These are phyloP conservation scores for Populus davidiana DNA, from an alignment of 345 rosid genomes.

Conservation along the genomic window DNA sequence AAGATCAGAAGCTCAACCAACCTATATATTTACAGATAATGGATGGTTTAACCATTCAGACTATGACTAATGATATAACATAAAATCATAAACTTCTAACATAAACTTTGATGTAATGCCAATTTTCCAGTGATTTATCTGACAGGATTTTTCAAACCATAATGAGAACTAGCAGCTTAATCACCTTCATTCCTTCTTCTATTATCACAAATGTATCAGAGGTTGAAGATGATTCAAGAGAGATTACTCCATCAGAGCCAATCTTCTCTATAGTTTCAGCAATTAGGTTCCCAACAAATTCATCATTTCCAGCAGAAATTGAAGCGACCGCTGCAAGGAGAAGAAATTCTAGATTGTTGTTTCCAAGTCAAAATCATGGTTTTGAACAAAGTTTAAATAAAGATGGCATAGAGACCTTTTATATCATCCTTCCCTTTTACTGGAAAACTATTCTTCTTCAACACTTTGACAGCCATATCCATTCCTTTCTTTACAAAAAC, in stretches of 20 bases:
- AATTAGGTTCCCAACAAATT: constrained; percentile 60
- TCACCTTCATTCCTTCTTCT: constrained; percentile 91
- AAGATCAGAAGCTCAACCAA: neutral
- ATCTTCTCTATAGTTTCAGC: constrained; percentile 72
- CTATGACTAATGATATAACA: neutral
- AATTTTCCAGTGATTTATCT: neutral
- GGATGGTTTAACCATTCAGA: neutral
- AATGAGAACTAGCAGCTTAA: constrained; percentile 6
- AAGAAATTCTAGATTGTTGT: neutral
- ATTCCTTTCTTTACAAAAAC: constrained; percentile 66
- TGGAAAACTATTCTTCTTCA: constrained; percentile 52
- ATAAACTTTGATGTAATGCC: neutral
- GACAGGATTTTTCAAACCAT: neutral
- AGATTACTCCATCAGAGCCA: constrained; percentile 82
- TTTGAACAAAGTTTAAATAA: neutral
- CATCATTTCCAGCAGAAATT: constrained; percentile 89
- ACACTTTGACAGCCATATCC: constrained; percentile 49
- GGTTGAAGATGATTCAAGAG: constrained; percentile 70
- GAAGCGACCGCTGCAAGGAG: constrained; percentile 72
- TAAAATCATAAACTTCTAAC: neutral
- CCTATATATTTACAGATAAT: neutral
- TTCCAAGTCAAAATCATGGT: neutral
- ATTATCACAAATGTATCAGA: constrained; percentile 62
- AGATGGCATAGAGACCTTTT: constrained; percentile 44
- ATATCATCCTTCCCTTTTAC: constrained; percentile 61